Percentiles rank a stretch among this genome's conserved stretches.
Evolutionary conservation across 495 filamentous ascomycete genomes (phyloP).

Genomic region (Sabuloglossum arenarium): DNA sequence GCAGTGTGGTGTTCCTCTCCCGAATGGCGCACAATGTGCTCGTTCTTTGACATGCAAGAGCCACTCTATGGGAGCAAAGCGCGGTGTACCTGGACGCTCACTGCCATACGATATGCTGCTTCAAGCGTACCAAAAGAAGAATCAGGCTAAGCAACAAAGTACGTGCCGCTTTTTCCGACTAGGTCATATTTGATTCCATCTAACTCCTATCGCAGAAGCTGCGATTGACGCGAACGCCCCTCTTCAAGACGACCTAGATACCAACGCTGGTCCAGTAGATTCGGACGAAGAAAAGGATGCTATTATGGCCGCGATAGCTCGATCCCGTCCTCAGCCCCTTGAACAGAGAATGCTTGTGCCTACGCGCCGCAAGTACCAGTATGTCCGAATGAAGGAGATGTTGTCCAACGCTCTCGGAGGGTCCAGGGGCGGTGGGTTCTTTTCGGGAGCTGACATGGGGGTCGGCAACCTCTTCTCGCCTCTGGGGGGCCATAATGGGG

Average conservation of each 20-base stretch:
- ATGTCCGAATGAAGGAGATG: constrained; percentile 76
- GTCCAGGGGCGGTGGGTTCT: constrained; percentile 10
- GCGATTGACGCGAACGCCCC: constrained; percentile 87
- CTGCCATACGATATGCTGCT: constrained; percentile 91
- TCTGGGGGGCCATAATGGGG: neutral
- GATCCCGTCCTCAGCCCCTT: constrained; percentile 54
- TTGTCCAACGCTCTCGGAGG: constrained; percentile 47
- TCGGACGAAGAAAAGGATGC: constrained; percentile 80
- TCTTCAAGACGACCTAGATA: constrained; percentile 67
- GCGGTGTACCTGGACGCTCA: constrained; percentile 71
- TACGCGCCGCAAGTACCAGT: constrained; percentile 53
- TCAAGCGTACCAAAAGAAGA: constrained; percentile 93
- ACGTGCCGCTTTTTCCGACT: constrained; percentile 12
- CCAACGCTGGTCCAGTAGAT: constrained; percentile 54
- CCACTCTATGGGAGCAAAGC: constrained; percentile 90
- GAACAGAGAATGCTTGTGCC: constrained; percentile 43
- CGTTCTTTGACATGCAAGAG: constrained; percentile 89
- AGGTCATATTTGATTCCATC: neutral
- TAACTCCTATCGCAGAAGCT: constrained; percentile 36
- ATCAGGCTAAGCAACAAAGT: constrained; percentile 94
- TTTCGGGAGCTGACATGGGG: constrained; percentile 8
- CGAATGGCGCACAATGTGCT: constrained; percentile 73
- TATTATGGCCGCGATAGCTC: constrained; percentile 65
- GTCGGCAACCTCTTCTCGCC: neutral
- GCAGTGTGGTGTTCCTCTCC: constrained; percentile 81